These are phyloP conservation scores for Linum lewisii DNA, from an alignment of 345 rosid species.

Conservation along the genomic window DNA sequence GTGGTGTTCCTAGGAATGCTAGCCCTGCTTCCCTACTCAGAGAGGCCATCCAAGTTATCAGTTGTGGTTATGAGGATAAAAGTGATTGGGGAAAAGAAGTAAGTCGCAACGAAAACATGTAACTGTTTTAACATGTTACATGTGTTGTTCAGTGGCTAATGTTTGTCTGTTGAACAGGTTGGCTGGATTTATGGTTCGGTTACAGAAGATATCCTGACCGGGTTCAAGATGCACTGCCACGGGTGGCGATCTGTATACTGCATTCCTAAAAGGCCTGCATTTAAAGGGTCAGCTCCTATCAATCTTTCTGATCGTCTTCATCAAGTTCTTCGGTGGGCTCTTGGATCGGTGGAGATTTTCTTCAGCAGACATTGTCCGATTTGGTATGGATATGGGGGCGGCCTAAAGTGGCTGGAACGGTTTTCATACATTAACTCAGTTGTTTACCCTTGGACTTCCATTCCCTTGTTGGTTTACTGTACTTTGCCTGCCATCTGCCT, in stretches of 20 bases:
- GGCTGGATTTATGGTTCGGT: background rate
- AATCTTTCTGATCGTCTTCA: background rate
- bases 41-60: background rate
- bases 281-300: background rate
- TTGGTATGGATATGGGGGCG: background rate
- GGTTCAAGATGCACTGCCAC: background rate
- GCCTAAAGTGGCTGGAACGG: background rate
- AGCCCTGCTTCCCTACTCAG: background rate
- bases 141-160: background rate
- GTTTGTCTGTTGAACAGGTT: background rate
- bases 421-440: background rate
- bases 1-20: background rate
- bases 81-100: background rate
- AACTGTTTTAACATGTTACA: background rate
- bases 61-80: background rate
- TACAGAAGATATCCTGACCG: background rate
- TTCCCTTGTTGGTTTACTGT: background rate
- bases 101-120: background rate
- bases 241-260: background rate
- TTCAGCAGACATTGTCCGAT: background rate
- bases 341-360: background rate
- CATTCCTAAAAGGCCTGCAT: background rate
- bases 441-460: background rate
- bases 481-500: background rate
- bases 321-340: constrained; percentile 1